These are phyloP conservation scores for Rhodotorula graminis DNA, from an alignment of 768 basidiomycete genomes.

Conservation along the genomic window DNA sequence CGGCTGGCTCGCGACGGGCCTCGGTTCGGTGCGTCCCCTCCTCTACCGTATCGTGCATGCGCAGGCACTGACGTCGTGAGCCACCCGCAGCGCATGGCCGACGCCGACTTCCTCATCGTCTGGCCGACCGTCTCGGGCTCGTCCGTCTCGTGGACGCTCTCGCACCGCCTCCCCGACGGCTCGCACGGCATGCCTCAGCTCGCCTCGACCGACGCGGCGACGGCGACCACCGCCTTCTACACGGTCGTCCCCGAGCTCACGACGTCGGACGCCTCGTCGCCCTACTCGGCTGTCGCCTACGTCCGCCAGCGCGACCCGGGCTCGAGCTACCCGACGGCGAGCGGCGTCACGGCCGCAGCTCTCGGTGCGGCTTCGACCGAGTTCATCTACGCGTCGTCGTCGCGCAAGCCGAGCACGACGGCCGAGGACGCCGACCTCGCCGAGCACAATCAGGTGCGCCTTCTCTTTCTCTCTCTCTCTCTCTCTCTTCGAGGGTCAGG, in stretches of 20 bases:
- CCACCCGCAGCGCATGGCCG: constrained; percentile 15
- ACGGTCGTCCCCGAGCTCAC: constrained; percentile 23
- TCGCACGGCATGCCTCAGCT: constrained; percentile 4
- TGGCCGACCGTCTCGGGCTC: constrained; percentile 20
- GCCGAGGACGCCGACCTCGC: background rate
- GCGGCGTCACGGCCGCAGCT: background rate
- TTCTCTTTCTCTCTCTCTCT: background rate
- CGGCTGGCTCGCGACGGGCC: constrained; percentile 22
- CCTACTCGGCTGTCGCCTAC: constrained; percentile 16
- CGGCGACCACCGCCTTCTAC: background rate
- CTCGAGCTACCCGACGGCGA: constrained; percentile 1
- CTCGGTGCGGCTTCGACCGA: background rate
- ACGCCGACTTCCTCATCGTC: constrained; percentile 28
- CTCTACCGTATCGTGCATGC: no score
- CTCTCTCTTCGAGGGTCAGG: background rate
- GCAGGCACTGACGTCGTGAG: background rate
- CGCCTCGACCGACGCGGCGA: background rate
- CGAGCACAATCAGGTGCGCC: constrained; percentile 21
- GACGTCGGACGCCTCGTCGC: background rate
- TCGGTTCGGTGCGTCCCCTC: constrained; percentile 4
- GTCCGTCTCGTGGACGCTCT: constrained; percentile 12
- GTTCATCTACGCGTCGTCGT: constrained; percentile 18
- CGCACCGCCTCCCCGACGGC: constrained; percentile 16
- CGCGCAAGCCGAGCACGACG: background rate
- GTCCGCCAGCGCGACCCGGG: constrained; percentile 5